A percentile compares a stretch with the other conserved stretches of the same genome.
These are phyloP conservation scores for Elongisporangium undulatum DNA, from an alignment of 352 stramenopile species.

Conservation along the genomic window DNA sequence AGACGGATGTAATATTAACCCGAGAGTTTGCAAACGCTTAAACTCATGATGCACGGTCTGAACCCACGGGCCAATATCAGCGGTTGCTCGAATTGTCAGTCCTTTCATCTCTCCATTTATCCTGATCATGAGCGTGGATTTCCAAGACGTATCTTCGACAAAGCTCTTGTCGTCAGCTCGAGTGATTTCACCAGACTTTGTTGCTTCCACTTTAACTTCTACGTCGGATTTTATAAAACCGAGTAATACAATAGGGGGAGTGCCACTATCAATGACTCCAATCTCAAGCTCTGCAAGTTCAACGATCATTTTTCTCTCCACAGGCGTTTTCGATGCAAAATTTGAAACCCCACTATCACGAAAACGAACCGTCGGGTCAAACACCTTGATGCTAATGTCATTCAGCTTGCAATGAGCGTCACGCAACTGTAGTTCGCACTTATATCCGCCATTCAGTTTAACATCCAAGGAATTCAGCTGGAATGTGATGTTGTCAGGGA, in stretches of 20 bases:
- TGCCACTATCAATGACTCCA: background rate
- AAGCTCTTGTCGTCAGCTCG: background rate
- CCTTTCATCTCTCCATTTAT: slow-evolving; percentile 9
- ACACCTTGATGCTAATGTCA: too few relatives aligned
- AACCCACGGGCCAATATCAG: slow-evolving; percentile 12
- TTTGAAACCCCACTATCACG: too few relatives aligned
- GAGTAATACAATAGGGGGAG: slow-evolving; percentile 1
- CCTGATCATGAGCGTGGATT: slow-evolving; percentile 1
- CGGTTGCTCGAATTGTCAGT: background rate
- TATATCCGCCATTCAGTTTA: too few relatives aligned
- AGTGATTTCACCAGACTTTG: background rate
- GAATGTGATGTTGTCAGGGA: too few relatives aligned
- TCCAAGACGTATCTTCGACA: background rate
- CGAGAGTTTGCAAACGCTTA: background rate
- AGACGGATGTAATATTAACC: background rate
- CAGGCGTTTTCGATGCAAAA: too few relatives aligned
- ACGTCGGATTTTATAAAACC: slow-evolving; percentile 9
- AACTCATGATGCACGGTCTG: slow-evolving; percentile 9
- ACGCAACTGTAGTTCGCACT: too few relatives aligned
- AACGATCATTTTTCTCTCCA: background rate
- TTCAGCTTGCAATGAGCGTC: too few relatives aligned
- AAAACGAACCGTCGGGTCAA: too few relatives aligned
- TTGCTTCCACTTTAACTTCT: slow-evolving; percentile 6
- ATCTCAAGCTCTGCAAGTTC: background rate
- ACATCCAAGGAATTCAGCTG: too few relatives aligned